Conservation (phyloP, 345 rosid species). For the Gossypium sturtianum region DNA sequence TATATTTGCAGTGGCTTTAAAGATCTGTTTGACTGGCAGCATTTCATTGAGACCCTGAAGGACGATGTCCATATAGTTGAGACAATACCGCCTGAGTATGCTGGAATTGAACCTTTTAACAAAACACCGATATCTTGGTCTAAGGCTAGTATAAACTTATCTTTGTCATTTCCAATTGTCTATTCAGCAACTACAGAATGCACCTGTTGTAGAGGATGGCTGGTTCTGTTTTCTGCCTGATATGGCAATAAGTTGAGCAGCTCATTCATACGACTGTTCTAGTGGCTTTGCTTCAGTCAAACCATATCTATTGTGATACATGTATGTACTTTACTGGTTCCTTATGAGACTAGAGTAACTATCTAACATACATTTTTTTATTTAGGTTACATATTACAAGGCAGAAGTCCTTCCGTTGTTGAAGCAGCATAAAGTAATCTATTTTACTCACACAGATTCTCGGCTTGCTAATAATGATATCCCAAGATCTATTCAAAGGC, state of each 20-base stretch:
- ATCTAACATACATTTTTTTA: constrained; percentile 4
- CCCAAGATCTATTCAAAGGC: constrained; percentile 59
- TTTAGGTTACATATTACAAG: constrained; percentile 82
- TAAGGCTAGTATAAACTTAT: constrained; percentile 42
- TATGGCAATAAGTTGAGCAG: not conserved
- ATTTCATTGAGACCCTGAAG: constrained; percentile 71
- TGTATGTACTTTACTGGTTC: not conserved
- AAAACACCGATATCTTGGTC: constrained; percentile 98
- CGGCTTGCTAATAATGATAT: constrained; percentile 87
- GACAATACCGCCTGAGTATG: constrained; percentile 55
- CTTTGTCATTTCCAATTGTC: not conserved
- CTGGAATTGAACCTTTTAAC: constrained; percentile 51
- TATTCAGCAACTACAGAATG: not conserved
- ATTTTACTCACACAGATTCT: constrained; percentile 90
- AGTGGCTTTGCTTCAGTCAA: not conserved
- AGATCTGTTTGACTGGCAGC: constrained; percentile 89
- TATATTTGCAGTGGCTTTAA: constrained; percentile 68
- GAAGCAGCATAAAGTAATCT: constrained; percentile 81
- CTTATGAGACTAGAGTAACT: not conserved
- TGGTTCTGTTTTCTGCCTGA: not conserved
- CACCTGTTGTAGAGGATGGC: not conserved
- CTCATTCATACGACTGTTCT: not conserved
- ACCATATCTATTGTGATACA: not conserved
- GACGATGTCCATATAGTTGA: constrained; percentile 85
- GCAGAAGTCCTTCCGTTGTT: constrained; percentile 63